Evolutionary conservation across 257 asterid genomes (phyloP), one percentile per base, ranked within the genome.

Genomic region (Solanum sparsipilum): DNA sequence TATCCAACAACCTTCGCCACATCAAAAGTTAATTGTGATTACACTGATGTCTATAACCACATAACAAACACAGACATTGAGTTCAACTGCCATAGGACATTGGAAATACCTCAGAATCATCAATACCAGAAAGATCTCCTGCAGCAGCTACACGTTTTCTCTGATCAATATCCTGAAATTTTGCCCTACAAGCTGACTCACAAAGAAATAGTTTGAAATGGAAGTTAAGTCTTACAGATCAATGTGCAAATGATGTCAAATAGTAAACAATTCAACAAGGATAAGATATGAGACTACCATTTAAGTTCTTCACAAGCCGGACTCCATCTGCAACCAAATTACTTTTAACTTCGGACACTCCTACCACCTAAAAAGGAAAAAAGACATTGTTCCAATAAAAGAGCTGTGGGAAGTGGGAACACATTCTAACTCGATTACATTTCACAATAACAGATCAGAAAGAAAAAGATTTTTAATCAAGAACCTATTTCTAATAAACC

Each of bases 91-190:
- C 89, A 71, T 60, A 13, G 44, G 32, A 44, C 67, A 74, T 44
- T 31, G 78, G 48, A 56, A 36, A 52, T 89, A 94, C 96, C 94
- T 94, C 95, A 68, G 89, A 87, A 90, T 94, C 97, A 91, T 92
- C 93, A 70, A 93, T 90, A 87, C 89, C 94, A 23, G 94, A 91
- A 84, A 89, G 90, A 81, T 84, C 86, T 60, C 90, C 91, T 7
- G 92, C 75, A 29, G 7, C 84, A 73, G 74, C 83, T 86, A 88
- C 84, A 84, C 8, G 85, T 48, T 81, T 65, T 48, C 70, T 82
- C 89, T 83, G 88, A 31, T 34, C 83, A 67, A 58, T 84, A 78
- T 56, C 88, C 71, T 34, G 63, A 16, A 79, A 60, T 76, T 87
- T 86, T n/a, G 88, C 72, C 86, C 88, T 87, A 86, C 88, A 86